Evolutionary conservation across 176 grass and related monocot genomes (phyloP), one percentile per base, ranked within the genome.

Genomic region (Cenchrus fungigraminus): DNA sequence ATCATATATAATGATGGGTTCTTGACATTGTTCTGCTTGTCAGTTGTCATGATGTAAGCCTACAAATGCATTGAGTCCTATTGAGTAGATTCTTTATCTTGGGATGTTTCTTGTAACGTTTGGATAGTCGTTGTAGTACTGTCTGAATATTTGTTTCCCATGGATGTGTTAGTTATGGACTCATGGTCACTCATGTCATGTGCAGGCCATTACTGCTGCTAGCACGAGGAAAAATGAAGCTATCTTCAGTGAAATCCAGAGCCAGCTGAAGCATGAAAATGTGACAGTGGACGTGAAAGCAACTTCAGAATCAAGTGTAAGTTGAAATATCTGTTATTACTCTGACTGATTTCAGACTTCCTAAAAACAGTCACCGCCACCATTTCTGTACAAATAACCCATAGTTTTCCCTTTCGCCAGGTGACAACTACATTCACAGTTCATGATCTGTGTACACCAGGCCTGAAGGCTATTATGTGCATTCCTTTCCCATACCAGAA

Each of bases 241-340:
- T 74, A 56, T 97, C 67, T 88, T 88, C 64, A 58, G 28, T 12
- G 91, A 97, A 69, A 84, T 97, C 53, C 86, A 88, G 80, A 94
- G 82, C 74, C 87, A 97, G 80, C 55, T 97, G 77, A 94, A 84
- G 89, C 80, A 78, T 61, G 76, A 94, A 47, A 94, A 68, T 45
- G 50, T 80, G 45, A 90, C 79, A 13, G 79, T 97, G 73, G 94
- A 88, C 87, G 89, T 94, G 75, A 94, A 91, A 88, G 92, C 87
- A 88, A 92, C 88, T 76, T 94, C 94, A 63, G 87, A 92, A 55
- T 97, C 94, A 73, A 88, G 68, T 79, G 92, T 74, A 89, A 82
- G 76, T 79, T 77, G 4, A 59, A 45, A 70, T 43, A 40, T 80
- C 62, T 50, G 6, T 32, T 40, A 40, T 53, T 73, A 77, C 34